Evolutionary conservation across 108 stramenopile species (phyloP), one percentile per base, ranked within the genome.

Genomic region (Skeletonema potamos): DNA sequence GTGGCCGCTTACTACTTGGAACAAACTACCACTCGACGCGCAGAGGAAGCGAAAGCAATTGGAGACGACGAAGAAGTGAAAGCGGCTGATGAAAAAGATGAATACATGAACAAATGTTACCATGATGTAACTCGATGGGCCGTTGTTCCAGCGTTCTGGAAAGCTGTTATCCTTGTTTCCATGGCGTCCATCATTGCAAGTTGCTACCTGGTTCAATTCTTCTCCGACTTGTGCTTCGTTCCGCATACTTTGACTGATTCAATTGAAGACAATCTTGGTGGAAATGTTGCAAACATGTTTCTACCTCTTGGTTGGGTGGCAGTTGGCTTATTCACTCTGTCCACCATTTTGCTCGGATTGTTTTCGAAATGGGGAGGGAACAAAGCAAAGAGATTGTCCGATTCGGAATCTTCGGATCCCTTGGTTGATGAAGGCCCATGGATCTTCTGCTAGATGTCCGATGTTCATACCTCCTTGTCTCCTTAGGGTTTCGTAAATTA

Each of bases 161-260:
- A 85, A 62, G 11, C 54, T 26, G 46, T 67, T 30, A 57, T 85
- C 6, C 26, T 56, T 17, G 17, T 20, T 15, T 64, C 81, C 10
- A 15, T 85, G 11, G 62, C 44, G 5, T 66, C 46, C 41, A 83
- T 85, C 58, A 81, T 76, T 33, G 55, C 72, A 33, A 72, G 73
- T 29, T 85, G 85, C 56, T 85, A 83, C 66, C 65, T 85, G 72
- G 85, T 85, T 28, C 85, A 85, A 64, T 64, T 85, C 54, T 85
- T 85, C 60, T 28, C 74, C 8, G 54, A 62, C 12, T 22, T 58
- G 11, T 82, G 85, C 41, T 85, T 85, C 41, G 79, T 66, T 26
- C 70, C 76, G 11, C 79, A 85, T 62, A 46, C 64, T 39, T 61
- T 85, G 41, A 85, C 85, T 27, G 78, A 85, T 55, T 77, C 82